These are phyloP conservation scores for Chlamydomonas sp. DNA, from an alignment of 139 green algal genomes.

Conservation along the genomic window DNA sequence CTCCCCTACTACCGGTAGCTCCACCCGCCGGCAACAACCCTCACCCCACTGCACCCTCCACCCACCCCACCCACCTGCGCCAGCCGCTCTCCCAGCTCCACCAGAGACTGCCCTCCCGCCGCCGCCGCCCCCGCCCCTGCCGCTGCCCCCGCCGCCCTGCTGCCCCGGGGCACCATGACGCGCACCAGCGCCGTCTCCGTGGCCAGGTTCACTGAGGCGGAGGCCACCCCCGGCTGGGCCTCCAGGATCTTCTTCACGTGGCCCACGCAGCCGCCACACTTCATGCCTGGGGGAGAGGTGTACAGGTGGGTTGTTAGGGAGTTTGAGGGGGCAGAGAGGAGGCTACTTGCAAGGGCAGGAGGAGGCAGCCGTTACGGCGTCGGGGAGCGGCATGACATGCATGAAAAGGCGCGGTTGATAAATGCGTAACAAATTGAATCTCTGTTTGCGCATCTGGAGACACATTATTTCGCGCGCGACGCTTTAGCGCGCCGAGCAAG, in stretches of 20 bases:
- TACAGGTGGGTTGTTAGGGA: neutral
- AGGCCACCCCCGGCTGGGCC: conserved; percentile 48
- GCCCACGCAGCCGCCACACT: conserved; percentile 87
- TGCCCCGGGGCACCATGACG: conserved; percentile 59
- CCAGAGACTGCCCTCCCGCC: neutral
- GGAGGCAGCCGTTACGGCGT: neutral
- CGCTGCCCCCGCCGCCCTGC: neutral
- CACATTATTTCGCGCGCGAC: no score
- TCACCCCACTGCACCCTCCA: no score
- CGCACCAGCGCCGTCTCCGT: conserved; percentile 90
- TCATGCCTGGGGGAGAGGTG: conserved; percentile 80
- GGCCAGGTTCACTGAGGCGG: conserved; percentile 88
- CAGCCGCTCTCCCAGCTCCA: conserved; percentile 46
- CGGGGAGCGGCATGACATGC: neutral
- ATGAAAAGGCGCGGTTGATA: neutral
- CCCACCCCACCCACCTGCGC: conserved; percentile 45
- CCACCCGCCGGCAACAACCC: no score
- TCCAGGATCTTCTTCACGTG: conserved; percentile 84
- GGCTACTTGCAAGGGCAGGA: neutral
- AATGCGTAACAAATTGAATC: neutral
- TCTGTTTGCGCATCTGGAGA: neutral
- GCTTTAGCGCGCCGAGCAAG: no score
- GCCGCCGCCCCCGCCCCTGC: neutral
- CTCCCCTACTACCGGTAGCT: no score
- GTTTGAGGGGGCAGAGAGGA: neutral